Evolutionary conservation across 495 filamentous ascomycete genomes (phyloP), one percentile per base, ranked within the genome.

Genomic region (Oidiodendron maius): DNA sequence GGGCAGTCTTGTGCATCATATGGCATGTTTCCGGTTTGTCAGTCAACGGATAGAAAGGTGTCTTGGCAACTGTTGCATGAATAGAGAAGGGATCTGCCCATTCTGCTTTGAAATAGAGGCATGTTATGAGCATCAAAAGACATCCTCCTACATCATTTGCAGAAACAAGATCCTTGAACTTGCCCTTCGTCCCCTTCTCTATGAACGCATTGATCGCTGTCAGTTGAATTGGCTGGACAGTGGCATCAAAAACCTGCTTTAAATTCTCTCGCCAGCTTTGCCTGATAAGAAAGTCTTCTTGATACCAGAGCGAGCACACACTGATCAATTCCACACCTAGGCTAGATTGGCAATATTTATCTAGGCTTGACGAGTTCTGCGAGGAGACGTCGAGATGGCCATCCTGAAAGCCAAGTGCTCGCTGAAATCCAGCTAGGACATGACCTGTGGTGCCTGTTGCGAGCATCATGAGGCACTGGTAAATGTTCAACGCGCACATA

Each of bases 31-130:
- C 3, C 6, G 11, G 22, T 21, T 46, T 46, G 17, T 21, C 44
- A 21, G 21, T n/a, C 10, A 15, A 46, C 3, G 26, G 35, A 23
- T 18, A 32, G 30, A 46, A 46, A 15, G 12, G 12, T n/a, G 25
- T 18, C 6, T 46, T 20, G 9, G 9, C 28, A 3, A 15, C 24
- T n/a, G 26, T 46, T 4, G 1, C 24, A 6, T 3, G 11, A n/a
- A 30, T 45, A 3, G 35, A 15, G 28, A 46, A 46, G 9, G 44
- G 25, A 36, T 35, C 22, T n/a, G 26, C 25, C 44, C 44, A 46
- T 12, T 36, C 37, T 9, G 44, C 44, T 46, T 46, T 46, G 32
- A 46, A 46, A 22, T 46, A 46, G 24, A 46, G 13, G 37, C 44
- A 46, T 13, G 44, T 22, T 3, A 46, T n/a, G 4, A 46, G 44